Conservation (phyloP, 352 stramenopile species). For the Phytophthora boehmeriae region DNA sequence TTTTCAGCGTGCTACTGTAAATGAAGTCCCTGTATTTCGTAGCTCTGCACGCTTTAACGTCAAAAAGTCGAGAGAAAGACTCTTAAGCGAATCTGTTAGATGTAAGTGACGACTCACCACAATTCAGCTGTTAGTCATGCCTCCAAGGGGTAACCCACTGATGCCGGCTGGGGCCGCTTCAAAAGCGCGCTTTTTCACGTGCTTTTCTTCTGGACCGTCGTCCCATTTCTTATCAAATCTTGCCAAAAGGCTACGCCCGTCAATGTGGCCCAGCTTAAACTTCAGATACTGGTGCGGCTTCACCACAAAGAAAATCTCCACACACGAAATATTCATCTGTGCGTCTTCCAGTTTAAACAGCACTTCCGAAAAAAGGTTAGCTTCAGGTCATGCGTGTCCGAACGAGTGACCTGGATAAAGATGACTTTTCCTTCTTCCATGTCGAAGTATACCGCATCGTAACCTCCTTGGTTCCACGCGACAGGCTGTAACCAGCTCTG, state of each 20-base stretch:
- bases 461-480: conserved; percentile 33
- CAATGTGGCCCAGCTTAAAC: neutral
- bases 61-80: too few relatives aligned
- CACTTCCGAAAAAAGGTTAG: conserved; percentile 30
- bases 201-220: neutral
- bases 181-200: neutral
- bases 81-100: too few relatives aligned
- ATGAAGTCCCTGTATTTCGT: too few relatives aligned
- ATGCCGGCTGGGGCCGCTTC: too few relatives aligned
- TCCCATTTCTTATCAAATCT: neutral
- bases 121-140: too few relatives aligned
- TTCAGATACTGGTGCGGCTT: neutral
- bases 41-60: too few relatives aligned
- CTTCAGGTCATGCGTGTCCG: conserved; percentile 32
- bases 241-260: neutral
- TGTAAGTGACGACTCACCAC: too few relatives aligned
- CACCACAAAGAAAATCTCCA: neutral
- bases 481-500: conserved; percentile 29
- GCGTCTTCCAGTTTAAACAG: conserved; percentile 6
- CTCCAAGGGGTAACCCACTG: too few relatives aligned
- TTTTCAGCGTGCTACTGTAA: too few relatives aligned
- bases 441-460: conserved; percentile 38
- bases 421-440: conserved; percentile 24
- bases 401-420: conserved; percentile 30
- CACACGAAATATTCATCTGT: neutral